Evolutionary conservation across 140 eudicot genomes (phyloP).

Genomic region (Oenanthe javanica): DNA sequence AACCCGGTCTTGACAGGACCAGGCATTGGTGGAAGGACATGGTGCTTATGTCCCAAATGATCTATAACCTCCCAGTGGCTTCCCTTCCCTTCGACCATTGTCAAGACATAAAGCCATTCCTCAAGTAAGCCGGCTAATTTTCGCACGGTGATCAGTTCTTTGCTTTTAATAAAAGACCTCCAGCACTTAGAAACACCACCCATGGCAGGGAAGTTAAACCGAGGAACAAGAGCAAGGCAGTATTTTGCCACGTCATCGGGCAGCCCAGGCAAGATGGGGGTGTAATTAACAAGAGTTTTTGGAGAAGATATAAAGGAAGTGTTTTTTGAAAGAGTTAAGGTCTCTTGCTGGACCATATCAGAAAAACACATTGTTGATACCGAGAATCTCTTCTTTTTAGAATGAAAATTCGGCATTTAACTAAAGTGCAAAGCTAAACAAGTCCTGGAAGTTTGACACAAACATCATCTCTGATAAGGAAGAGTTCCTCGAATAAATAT

Average conservation of each 20-base stretch:
- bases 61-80: slow-evolving; percentile 88
- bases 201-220: slow-evolving; percentile 56
- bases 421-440: slow-evolving; percentile 20
- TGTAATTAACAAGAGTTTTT: slow-evolving; percentile 29
- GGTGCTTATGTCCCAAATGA: slow-evolving; percentile 52
- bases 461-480: slow-evolving; percentile 17
- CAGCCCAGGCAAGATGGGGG: slow-evolving; percentile 72
- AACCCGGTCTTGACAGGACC: slow-evolving; percentile 58
- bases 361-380: slow-evolving; percentile 40
- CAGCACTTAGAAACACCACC: slow-evolving; percentile 68
- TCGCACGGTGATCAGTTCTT: slow-evolving; percentile 63
- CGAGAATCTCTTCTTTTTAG: slow-evolving; percentile 29
- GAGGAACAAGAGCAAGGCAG: slow-evolving; percentile 91
- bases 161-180: slow-evolving; percentile 69
- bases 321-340: slow-evolving; percentile 24
- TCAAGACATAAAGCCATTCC: slow-evolving; percentile 80
- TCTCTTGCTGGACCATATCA: slow-evolving; percentile 23
- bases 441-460: slow-evolving; percentile 15
- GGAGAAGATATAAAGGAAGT: slow-evolving; percentile 22
- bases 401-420: slow-evolving; percentile 35
- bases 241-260: slow-evolving; percentile 85
- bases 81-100: slow-evolving; percentile 50
- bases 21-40: slow-evolving; percentile 53
- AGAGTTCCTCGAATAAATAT: slow-evolving; percentile 25
- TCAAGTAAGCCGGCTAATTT: slow-evolving; percentile 68